Evolutionary conservation across 257 asterid genomes (phyloP), one percentile per base, ranked within the genome.

Genomic region (Solanum chiquidenum): DNA sequence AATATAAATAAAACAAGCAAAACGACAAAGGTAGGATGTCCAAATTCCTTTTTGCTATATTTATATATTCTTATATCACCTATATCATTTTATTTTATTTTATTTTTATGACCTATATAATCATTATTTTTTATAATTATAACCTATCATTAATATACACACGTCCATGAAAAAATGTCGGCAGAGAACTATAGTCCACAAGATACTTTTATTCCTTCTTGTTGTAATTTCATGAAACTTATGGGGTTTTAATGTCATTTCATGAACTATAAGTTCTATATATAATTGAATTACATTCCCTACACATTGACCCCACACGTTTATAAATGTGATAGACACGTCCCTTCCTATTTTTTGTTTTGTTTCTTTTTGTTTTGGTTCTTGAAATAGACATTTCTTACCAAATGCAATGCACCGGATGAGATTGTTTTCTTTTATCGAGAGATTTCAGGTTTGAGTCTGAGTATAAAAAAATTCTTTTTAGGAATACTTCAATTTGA

Each of bases 151-250:
- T 62, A 62, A 11, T 23, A n/a, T 31, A 25, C 87, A 58, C 46
- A 55, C 38, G 37, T 27, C 80, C 60, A 25, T 33, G 3, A 31
- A 60, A 74, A 31, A 13, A 84, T 88, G 90, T 88, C 90, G 90
- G 90, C 83, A 85, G 73, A 72, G 27, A 5, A 44, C 37, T 38
- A 62, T 0, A 60, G 42, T 23, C 33, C 42, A 68, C 33, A 18
- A 6, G 6, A 80, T 44, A 76, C 79, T 83, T 60, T 87, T 83
- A 46, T 42, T 37, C 85, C 83, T 71, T 25, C 89, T 40, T 79
- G 0, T 12, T 25, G 83, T 42, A 87, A 62, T 87, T 40, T 79
- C 73, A 18, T 42, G 4, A 52, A 12, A 68, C 42, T 82, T 68
- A 9, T 46, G 40, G 83, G 35, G 9, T 9, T 20, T 13, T 23